These are phyloP conservation scores for Aspergillus arachidicola DNA, from an alignment of 2,329 filamentous ascomycete genomes.

Conservation along the genomic window DNA sequence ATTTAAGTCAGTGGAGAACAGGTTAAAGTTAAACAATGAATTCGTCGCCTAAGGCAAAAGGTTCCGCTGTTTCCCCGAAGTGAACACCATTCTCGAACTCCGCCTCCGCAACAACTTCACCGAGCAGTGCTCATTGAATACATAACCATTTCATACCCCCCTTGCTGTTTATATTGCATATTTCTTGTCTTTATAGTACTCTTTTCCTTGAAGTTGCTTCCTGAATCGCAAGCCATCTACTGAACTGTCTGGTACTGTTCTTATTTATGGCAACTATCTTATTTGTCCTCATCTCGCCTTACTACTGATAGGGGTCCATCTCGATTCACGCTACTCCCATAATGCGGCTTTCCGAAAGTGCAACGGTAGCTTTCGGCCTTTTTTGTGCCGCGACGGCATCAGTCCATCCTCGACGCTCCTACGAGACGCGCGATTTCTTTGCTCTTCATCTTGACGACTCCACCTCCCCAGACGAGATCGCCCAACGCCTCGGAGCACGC, in stretches of 20 bases:
- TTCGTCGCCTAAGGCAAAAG: neutral
- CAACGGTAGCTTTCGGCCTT: slow-evolving; percentile 30
- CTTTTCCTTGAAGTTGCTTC: neutral
- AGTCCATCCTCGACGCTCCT: slow-evolving; percentile 63
- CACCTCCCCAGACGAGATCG: slow-evolving; percentile 67
- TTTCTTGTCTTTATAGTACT: neutral
- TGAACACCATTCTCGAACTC: neutral
- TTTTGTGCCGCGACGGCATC: slow-evolving; percentile 52
- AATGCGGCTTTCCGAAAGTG: slow-evolving; percentile 28
- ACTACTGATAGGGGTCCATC: slow-evolving; percentile 9
- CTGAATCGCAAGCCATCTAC: neutral
- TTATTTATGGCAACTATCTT: slow-evolving; percentile 22
- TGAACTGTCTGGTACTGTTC: slow-evolving; percentile 1
- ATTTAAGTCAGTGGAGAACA: neutral
- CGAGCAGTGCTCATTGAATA: slow-evolving; percentile 2
- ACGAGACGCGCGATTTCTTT: slow-evolving; percentile 87
- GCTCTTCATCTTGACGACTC: slow-evolving; percentile 77
- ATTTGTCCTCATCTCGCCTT: slow-evolving; percentile 20
- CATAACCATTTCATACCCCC: neutral
- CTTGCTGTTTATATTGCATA: neutral
- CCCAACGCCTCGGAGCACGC: slow-evolving; percentile 70
- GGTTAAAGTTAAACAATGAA: neutral
- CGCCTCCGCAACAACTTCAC: slow-evolving; percentile 2
- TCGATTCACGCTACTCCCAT: slow-evolving; percentile 4
- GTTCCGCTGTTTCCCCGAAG: neutral